Base-by-base conservation (phyloP, 805 yeast genomes). In the Kuraishia ogatae region DNA sequence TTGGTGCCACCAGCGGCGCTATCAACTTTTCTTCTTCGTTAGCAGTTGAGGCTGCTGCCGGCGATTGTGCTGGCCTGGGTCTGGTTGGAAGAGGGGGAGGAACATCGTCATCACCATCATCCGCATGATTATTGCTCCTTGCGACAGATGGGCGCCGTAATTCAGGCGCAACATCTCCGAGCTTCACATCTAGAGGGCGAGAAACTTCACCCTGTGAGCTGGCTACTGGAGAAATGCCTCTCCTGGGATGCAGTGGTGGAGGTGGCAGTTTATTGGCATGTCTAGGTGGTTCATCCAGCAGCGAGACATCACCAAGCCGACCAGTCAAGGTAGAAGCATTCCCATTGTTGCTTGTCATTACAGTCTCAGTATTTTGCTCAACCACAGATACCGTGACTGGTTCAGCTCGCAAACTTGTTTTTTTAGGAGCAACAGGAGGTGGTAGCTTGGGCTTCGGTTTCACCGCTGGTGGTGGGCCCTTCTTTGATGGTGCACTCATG, bases 361-460 rank as follows among this genome's bases (percentile, higher is more conserved):
- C 17, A 13, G 43, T 3, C 3, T 11, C 13, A 17, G 6, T 17
- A 7, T 3, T 15, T 11, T 10, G 17, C n/a, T 35, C 43, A 13
- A 35, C 43, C 43, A 35, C 29, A 26, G 29, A 26, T 6, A 26
- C 43, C n/a, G 15, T 35, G 43, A 35, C 43, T 10, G 43, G 43
- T 13, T 8, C 43, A 47, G 49, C 49, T 46, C 28, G 28, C 4
- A 61, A 52, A 8, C 53, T 48, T 20, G 69, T 69, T 53, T 66
- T 66, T 54, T 65, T 66, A 6, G 61, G 59, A 15, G 53, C 57
- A 2, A 65, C 51, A 22, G 65, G 62, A 0, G 70, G 67, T 5
- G 68, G 64, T 10, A 64, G 54, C 57, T 63, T 68, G n/a, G 73
- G 71, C 43, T 65, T 69, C 11, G 71, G 71, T 39, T 66, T 68